Percentiles rank a stretch among this genome's conserved stretches.
Conservation (phyloP, 805 yeast species). For the Candida boleticola region DNA sequence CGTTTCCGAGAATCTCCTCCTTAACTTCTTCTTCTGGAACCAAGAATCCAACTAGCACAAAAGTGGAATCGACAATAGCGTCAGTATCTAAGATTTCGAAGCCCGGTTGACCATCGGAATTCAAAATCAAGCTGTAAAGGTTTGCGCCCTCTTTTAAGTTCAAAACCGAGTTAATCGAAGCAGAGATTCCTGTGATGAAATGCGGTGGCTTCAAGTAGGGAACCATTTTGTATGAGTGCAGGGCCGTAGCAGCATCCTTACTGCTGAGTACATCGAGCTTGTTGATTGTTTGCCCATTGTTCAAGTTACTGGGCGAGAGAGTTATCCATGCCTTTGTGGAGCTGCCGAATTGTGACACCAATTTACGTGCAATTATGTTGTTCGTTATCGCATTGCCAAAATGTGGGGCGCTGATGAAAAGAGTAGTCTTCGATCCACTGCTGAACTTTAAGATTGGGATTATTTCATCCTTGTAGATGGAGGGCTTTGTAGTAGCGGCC, state of each 20-base stretch:
- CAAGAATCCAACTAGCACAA: conserved; percentile 12
- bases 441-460: conserved; percentile 22
- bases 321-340: conserved; percentile 23
- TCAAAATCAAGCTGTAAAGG: conserved; percentile 31
- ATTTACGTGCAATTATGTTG: conserved; percentile 23
- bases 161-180: conserved; percentile 36
- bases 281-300: conserved; percentile 27
- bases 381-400: conserved; percentile 35
- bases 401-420: conserved; percentile 31
- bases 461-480: conserved; percentile 18
- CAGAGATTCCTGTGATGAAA: conserved; percentile 56
- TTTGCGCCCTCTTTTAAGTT: conserved; percentile 3
- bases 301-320: conserved; percentile 37
- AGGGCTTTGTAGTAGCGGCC: conserved; percentile 23
- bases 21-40: conserved; percentile 3
- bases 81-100: conserved; percentile 52
- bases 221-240: conserved; percentile 8
- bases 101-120: conserved; percentile 63
- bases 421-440: background rate
- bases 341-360: conserved; percentile 14
- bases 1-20: conserved; percentile 12
- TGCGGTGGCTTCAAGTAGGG: conserved; percentile 56
- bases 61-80: conserved; percentile 35
- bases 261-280: conserved; percentile 10
- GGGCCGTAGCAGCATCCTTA: background rate